These are phyloP conservation scores for Lipomyces orientalis DNA, from an alignment of 805 yeast species.

Conservation along the genomic window DNA sequence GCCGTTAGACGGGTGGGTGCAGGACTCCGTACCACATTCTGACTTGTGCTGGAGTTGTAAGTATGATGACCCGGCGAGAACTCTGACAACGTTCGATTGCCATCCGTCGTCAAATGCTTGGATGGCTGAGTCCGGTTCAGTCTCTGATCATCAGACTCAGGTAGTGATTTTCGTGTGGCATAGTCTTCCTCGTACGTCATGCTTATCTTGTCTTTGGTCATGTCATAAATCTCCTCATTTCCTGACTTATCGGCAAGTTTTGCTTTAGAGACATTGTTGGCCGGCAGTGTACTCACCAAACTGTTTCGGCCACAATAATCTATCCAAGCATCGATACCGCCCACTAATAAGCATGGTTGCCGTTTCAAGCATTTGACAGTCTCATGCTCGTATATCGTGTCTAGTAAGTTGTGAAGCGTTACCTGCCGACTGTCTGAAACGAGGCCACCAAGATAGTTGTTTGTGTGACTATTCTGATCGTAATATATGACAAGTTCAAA, in stretches of 20 bases:
- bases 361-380: slow-evolving; percentile 49
- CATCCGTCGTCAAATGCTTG: slow-evolving; percentile 2
- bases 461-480: slow-evolving; percentile 49
- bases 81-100: slow-evolving; percentile 20
- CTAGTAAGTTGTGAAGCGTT: slow-evolving; percentile 45
- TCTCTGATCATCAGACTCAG: not conserved
- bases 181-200: slow-evolving; percentile 9
- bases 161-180: not conserved
- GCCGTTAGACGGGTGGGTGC: slow-evolving; percentile 14
- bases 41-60: slow-evolving; percentile 31
- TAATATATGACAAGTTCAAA: slow-evolving; percentile 72
- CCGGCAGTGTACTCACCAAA: slow-evolving; percentile 12
- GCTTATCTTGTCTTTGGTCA: not conserved
- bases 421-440: slow-evolving; percentile 26
- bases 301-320: slow-evolving; percentile 39
- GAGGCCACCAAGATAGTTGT: slow-evolving; percentile 38
- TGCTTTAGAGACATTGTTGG: not conserved
- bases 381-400: slow-evolving; percentile 50
- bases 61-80: slow-evolving; percentile 10
- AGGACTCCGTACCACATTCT: slow-evolving; percentile 5
- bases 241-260: not conserved
- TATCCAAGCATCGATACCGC: slow-evolving; percentile 61
- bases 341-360: slow-evolving; percentile 55
- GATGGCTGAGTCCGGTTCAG: not conserved
- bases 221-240: not conserved